These are phyloP conservation scores for Candida mesenterica DNA, from an alignment of 1,139 yeast species.

Conservation along the genomic window DNA sequence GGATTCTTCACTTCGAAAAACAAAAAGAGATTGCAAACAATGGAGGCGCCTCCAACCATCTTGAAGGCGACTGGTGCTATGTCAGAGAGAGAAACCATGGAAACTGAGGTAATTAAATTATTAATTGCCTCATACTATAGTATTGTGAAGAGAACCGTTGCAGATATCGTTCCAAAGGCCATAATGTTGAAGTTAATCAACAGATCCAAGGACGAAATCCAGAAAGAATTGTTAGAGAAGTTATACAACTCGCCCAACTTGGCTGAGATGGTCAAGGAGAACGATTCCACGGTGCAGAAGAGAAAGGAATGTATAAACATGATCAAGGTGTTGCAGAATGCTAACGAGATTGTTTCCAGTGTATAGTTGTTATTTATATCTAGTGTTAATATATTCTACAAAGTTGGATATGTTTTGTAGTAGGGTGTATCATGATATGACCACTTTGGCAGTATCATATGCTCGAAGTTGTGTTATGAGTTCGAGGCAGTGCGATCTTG, in stretches of 20 bases:
- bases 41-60: slow-evolving; percentile 97
- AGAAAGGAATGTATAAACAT: slow-evolving; percentile 92
- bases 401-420: too few species aligned
- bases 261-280: slow-evolving; percentile 81
- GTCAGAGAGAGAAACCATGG: slow-evolving; percentile 95
- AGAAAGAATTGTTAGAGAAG: slow-evolving; percentile 83
- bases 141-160: slow-evolving; percentile 90
- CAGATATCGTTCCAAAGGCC: slow-evolving; percentile 93
- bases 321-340: slow-evolving; percentile 88
- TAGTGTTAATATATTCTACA: too few species aligned
- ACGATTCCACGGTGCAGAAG: slow-evolving; percentile 89
- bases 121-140: slow-evolving; percentile 85
- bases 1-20: slow-evolving; percentile 92
- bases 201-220: slow-evolving; percentile 81
- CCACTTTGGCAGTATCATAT: too few species aligned
- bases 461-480: too few species aligned
- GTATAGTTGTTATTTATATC: slow-evolving; percentile 39
- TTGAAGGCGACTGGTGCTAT: slow-evolving; percentile 92
- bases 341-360: slow-evolving; percentile 87
- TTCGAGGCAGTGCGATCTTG: too few species aligned
- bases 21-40: slow-evolving; percentile 88
- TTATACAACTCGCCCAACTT: slow-evolving; percentile 76
- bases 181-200: slow-evolving; percentile 89
- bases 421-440: too few species aligned
- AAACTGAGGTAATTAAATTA: slow-evolving; percentile 93